phyloP scores from a whole-genome alignment of 2,329 filamentous ascomycete species.

The Cordyceps javanica region DNA sequence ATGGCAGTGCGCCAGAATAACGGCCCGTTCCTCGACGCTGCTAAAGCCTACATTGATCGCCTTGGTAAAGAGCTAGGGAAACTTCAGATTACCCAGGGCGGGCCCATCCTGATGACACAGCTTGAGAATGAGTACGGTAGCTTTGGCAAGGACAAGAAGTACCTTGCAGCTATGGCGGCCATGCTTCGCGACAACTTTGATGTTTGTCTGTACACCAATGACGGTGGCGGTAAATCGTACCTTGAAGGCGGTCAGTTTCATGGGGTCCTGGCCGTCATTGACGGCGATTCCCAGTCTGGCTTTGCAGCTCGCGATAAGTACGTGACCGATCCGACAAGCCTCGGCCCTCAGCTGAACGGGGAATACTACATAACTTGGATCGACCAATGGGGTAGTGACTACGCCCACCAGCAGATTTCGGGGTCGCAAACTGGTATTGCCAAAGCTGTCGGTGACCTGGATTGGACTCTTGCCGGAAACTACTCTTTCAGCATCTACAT shows the following conservation, averaged over 20 bases:
- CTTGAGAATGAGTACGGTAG: slow-evolving; percentile 47
- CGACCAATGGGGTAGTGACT: slow-evolving; percentile 37
- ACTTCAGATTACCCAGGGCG: slow-evolving; percentile 35
- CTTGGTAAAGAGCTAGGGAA: slow-evolving; percentile 30
- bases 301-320: slow-evolving; percentile 36
- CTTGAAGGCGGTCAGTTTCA: slow-evolving; percentile 37
- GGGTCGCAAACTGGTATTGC: slow-evolving; percentile 21
- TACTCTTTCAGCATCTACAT: slow-evolving; percentile 45
- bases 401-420: slow-evolving; percentile 28
- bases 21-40: slow-evolving; percentile 30
- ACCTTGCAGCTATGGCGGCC: slow-evolving; percentile 34
- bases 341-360: slow-evolving; percentile 41
- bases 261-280: slow-evolving; percentile 38
- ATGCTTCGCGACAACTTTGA: slow-evolving; percentile 37
- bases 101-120: slow-evolving; percentile 44
- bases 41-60: slow-evolving; percentile 31
- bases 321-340: slow-evolving; percentile 34
- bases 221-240: slow-evolving; percentile 37
- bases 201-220: slow-evolving; percentile 42
- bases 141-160: slow-evolving; percentile 38
- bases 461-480: slow-evolving; percentile 31
- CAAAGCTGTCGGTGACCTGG: slow-evolving; percentile 27
- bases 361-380: slow-evolving; percentile 42
- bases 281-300: slow-evolving; percentile 35
- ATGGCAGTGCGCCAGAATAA: slow-evolving; percentile 37